Evolutionary conservation across 2,329 filamentous ascomycete genomes (phyloP), one percentile per base, ranked within the genome.

Genomic region (Fusarium newnesense): DNA sequence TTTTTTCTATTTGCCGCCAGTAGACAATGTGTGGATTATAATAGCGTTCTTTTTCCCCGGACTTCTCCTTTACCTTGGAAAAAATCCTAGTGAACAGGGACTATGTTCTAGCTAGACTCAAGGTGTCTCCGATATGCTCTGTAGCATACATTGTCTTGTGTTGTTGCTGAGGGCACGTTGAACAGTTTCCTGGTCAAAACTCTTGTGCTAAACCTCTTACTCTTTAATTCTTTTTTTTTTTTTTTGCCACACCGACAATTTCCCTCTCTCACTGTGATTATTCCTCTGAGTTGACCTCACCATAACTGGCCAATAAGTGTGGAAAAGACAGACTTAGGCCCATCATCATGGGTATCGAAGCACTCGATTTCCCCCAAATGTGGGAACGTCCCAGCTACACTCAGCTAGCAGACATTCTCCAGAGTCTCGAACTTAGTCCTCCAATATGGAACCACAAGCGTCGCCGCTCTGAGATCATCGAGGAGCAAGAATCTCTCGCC

Each of bases 331-430:
- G 9, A 42, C 21, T 34, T 37, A 8, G 50, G 28, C 42, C 64
- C 43, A 28, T 39, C 43, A 70, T 43, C 28, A 82, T 82, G 80
- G 78, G 76, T 30, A 72, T 82, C 37, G 78, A 72, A 56, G 82
- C 60, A 77, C 82, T 64, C 82, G 93, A 96, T 78, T 89, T 97
- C 32, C 94, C 95, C n/a, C 93, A 95, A 78, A 87, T 96, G 70
- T 94, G 95, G 87, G 89, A 92, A 76, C 92, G 90, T 78, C 95
- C 95, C 11, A 85, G 90, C 26, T 91, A 89, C 66, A 83, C 85
- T 37, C 85, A 87, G 9, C 86, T 98, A 50, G 82, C 94, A 56
- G 83, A 86, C 32, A 89, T 90, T 32, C 88, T 98, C n/a, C 83
- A 88, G 39, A 84, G 89, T 34, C 87, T 97, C 40, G 87, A 89